Percentiles rank a stretch among this genome's conserved stretches.
These are phyloP conservation scores for Atractiella rhizophila DNA, from an alignment of 768 basidiomycete genomes.

Conservation along the genomic window DNA sequence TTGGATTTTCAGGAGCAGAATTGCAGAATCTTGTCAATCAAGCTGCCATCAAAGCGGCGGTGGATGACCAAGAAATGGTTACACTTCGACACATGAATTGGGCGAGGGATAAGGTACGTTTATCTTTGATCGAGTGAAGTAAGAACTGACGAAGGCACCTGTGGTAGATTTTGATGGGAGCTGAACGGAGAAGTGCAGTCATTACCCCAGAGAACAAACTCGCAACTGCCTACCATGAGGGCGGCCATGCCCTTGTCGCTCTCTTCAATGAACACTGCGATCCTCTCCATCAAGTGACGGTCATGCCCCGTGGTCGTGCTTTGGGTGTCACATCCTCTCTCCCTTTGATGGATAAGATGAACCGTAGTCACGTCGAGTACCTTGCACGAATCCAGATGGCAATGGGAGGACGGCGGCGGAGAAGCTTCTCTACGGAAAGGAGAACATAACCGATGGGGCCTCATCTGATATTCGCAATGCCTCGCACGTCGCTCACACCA, in stretches of 20 bases:
- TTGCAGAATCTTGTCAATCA: slow-evolving; percentile 88
- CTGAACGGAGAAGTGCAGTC: slow-evolving; percentile 68
- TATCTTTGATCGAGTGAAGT: neutral
- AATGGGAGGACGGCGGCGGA: slow-evolving; percentile 93
- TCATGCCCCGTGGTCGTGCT: slow-evolving; percentile 82
- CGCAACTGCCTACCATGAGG: slow-evolving; percentile 89
- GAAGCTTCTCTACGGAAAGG: slow-evolving; percentile 26
- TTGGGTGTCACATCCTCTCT: slow-evolving; percentile 37
- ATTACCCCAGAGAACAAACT: slow-evolving; percentile 66
- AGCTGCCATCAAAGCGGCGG: slow-evolving; percentile 82
- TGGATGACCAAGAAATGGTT: slow-evolving; percentile 51
- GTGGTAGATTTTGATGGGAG: slow-evolving; percentile 94
- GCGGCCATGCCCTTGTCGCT: slow-evolving; percentile 32
- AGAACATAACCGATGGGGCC: slow-evolving; percentile 66
- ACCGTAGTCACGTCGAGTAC: slow-evolving; percentile 46
- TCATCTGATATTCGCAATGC: slow-evolving; percentile 64
- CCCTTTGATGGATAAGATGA: slow-evolving; percentile 37
- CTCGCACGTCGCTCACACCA: slow-evolving; percentile 48
- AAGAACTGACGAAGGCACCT: no score
- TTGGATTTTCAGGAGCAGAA: slow-evolving; percentile 92
- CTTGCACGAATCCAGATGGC: slow-evolving; percentile 64
- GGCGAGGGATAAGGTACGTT: slow-evolving; percentile 52
- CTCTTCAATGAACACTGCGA: slow-evolving; percentile 84
- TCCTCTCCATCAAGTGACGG: slow-evolving; percentile 93
- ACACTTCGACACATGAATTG: slow-evolving; percentile 72